Conservation (phyloP, 768 basidiomycete species). For the Lactarius quietus region DNA sequence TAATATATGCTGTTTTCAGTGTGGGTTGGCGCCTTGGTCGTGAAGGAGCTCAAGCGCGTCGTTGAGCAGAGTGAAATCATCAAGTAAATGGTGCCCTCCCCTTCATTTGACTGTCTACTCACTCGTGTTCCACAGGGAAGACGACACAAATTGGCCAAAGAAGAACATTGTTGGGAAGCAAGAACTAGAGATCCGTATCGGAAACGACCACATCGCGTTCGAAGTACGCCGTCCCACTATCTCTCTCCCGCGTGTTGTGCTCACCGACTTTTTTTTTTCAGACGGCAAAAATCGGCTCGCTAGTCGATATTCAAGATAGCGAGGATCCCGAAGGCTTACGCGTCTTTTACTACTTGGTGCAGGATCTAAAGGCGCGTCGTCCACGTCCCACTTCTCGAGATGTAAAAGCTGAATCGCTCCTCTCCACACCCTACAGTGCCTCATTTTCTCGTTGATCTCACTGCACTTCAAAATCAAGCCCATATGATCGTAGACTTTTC, state of each 20-base stretch:
- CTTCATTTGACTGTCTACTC: too few species aligned
- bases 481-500: slow-evolving; percentile 48
- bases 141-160: slow-evolving; percentile 98
- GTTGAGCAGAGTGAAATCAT: slow-evolving; percentile 92
- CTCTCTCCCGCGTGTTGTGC: neutral
- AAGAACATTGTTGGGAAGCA: slow-evolving; percentile 99
- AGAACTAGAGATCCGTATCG: slow-evolving; percentile 92
- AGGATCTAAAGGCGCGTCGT: slow-evolving; percentile 81
- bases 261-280: slow-evolving; percentile 33
- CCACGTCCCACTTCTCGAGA: neutral
- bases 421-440: slow-evolving; percentile 54
- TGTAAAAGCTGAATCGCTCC: neutral
- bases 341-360: slow-evolving; percentile 98
- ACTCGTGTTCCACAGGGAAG: slow-evolving; percentile 62
- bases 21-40: slow-evolving; percentile 90
- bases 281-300: slow-evolving; percentile 97
- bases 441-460: slow-evolving; percentile 97
- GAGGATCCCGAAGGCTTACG: slow-evolving; percentile 97
- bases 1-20: slow-evolving; percentile 45
- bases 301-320: slow-evolving; percentile 95
- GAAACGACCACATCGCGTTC: slow-evolving; percentile 94
- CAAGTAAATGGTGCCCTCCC: slow-evolving; percentile 50
- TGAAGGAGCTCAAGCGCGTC: slow-evolving; percentile 93
- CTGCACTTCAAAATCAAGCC: slow-evolving; percentile 99
- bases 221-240: slow-evolving; percentile 55